Conservation (phyloP, 805 yeast genomes). For the Spathaspora girioi region DNA sequence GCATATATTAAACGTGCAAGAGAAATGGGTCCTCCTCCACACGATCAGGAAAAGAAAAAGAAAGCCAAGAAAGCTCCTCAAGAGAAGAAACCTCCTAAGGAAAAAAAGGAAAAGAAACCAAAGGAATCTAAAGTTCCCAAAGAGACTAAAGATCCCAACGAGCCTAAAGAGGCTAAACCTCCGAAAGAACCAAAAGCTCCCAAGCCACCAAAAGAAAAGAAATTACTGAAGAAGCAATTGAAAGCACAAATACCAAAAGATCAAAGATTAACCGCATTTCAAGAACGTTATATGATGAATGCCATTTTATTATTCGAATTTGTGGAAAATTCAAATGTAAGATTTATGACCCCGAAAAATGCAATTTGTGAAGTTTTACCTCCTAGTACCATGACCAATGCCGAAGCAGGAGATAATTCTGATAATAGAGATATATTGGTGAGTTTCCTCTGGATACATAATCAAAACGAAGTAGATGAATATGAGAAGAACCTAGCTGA, state of each 20-base stretch:
- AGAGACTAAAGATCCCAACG: no score
- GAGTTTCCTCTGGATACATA: constrained; percentile 50
- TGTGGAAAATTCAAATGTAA: constrained; percentile 69
- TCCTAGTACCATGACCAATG: constrained; percentile 18
- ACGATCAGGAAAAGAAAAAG: constrained; percentile 13
- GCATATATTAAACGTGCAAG: constrained; percentile 75
- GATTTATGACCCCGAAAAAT: constrained; percentile 74
- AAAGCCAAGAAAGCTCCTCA: constrained; percentile 5
- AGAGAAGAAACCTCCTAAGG: constrained; percentile 8
- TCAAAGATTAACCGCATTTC: constrained; percentile 69
- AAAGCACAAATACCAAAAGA: constrained; percentile 33
- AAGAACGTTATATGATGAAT: constrained; percentile 61
- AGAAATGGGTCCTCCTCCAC: constrained; percentile 60
- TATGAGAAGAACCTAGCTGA: constrained; percentile 35
- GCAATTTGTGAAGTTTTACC: constrained; percentile 62
- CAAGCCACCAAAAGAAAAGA: constrained; percentile 14
- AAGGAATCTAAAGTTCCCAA: constrained; percentile 5
- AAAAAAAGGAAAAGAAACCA: constrained; percentile 9
- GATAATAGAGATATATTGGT: constrained; percentile 38
- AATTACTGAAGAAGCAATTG: constrained; percentile 12
- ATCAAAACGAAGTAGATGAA: constrained; percentile 44
- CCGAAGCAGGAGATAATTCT: constrained; percentile 16
- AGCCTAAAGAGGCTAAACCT: constrained; percentile 13
- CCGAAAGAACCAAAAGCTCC: constrained; percentile 9
- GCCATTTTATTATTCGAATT: constrained; percentile 84